These are phyloP conservation scores for Cryptococcus sp. DNA, from an alignment of 1,284 basidiomycete species.

Conservation along the genomic window DNA sequence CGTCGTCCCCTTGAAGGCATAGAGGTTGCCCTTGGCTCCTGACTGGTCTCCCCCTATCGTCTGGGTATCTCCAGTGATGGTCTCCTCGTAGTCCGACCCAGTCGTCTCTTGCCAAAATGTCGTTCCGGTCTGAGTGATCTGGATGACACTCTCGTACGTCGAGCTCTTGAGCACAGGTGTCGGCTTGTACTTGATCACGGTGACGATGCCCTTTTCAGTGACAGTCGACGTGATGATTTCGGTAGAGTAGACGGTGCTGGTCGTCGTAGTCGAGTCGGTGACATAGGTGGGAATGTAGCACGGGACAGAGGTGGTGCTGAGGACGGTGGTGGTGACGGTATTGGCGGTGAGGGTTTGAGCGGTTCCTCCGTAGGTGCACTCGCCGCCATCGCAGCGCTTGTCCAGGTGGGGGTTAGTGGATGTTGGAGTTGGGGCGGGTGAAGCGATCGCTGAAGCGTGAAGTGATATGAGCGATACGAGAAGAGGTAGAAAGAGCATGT, in stretches of 20 bases:
- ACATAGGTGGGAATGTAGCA: conserved; percentile 33
- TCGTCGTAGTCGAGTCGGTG: conserved; percentile 23
- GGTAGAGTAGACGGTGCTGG: conserved; percentile 30
- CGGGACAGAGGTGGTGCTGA: conserved; percentile 29
- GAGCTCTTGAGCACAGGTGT: conserved; percentile 25
- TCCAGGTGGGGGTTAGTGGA: conserved; percentile 1
- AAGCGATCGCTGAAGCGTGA: background rate
- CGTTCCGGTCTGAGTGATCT: conserved; percentile 23
- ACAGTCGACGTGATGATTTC: conserved; percentile 29
- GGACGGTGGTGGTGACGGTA: conserved; percentile 29
- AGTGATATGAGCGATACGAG: too few species aligned
- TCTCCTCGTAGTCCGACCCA: conserved; percentile 10
- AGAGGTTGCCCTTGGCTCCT: background rate
- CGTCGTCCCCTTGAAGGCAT: background rate
- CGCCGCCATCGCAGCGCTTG: conserved; percentile 15
- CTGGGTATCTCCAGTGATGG: conserved; percentile 1
- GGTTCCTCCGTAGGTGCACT: conserved; percentile 15
- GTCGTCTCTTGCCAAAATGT: conserved; percentile 18
- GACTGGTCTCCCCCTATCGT: conserved; percentile 1
- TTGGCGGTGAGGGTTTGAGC: conserved; percentile 20
- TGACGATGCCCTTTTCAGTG: conserved; percentile 30
- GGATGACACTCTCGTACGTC: conserved; percentile 14
- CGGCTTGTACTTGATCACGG: conserved; percentile 24
- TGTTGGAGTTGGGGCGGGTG: background rate
- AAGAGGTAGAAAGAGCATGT: too few species aligned